These are phyloP conservation scores for Fomitopsis pinicola DNA, from an alignment of 1,284 basidiomycete genomes.

Conservation along the genomic window DNA sequence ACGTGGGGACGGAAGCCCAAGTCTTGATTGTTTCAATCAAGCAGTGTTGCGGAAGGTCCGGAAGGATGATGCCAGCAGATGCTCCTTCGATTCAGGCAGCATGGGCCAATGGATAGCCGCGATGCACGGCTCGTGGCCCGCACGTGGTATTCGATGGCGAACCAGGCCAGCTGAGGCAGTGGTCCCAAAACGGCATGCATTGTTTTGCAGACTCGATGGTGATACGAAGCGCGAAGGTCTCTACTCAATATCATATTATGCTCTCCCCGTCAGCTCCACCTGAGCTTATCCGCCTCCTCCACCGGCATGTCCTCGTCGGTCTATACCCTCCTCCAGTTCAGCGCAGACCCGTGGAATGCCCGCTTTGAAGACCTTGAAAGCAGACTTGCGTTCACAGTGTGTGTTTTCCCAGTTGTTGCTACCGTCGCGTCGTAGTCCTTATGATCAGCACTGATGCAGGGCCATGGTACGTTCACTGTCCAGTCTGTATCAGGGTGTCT, in stretches of 20 bases:
- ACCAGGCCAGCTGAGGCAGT: slow-evolving; percentile 9
- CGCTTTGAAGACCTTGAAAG: slow-evolving; percentile 59
- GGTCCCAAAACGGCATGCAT: slow-evolving; percentile 19
- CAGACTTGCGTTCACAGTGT: slow-evolving; percentile 64
- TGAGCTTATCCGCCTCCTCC: slow-evolving; percentile 17
- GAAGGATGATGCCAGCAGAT: slow-evolving; percentile 2
- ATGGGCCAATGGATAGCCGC: slow-evolving; percentile 18
- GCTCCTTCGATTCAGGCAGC: neutral
- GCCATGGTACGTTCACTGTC: slow-evolving; percentile 7
- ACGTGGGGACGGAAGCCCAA: neutral
- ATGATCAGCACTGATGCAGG: slow-evolving; percentile 11
- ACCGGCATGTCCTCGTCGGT: slow-evolving; percentile 31
- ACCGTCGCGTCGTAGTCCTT: neutral
- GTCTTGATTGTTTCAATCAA: slow-evolving; percentile 8
- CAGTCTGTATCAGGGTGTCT: neutral
- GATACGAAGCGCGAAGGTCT: slow-evolving; percentile 2
- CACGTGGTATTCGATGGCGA: slow-evolving; percentile 18
- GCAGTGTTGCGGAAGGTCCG: slow-evolving; percentile 4
- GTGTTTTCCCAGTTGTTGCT: slow-evolving; percentile 24
- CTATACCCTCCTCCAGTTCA: slow-evolving; percentile 59
- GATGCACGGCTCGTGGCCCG: slow-evolving; percentile 22
- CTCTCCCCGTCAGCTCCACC: slow-evolving; percentile 9
- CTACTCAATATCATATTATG: slow-evolving; percentile 4
- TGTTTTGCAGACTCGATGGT: slow-evolving; percentile 13
- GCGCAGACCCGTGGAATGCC: slow-evolving; percentile 54